These are phyloP conservation scores for Lotmaria passim DNA, from an alignment of 208 protist genomes.

Conservation along the genomic window DNA sequence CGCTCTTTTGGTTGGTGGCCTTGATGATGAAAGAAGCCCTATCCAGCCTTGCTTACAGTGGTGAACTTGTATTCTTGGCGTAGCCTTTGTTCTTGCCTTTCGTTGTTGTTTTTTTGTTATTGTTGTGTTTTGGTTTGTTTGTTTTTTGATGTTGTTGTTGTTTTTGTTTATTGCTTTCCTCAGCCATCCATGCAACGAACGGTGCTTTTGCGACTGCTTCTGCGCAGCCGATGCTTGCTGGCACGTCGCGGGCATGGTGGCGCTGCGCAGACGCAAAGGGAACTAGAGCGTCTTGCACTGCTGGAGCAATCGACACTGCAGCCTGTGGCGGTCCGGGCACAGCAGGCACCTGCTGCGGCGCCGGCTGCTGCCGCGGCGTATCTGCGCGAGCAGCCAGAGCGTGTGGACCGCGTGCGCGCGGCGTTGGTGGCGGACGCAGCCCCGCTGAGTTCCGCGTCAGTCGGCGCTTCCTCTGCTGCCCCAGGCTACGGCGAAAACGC, in stretches of 20 bases:
- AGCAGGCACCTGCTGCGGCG: neutral
- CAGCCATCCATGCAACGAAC: constrained; percentile 12
- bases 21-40: no score
- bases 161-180: constrained; percentile 52
- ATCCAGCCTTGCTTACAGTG: no score
- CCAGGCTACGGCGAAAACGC: no score
- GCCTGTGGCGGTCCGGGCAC: constrained; percentile 3
- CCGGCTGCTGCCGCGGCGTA: constrained; percentile 19
- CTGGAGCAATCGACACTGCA: constrained; percentile 32
- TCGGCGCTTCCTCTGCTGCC: neutral
- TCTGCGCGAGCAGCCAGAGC: constrained; percentile 30
- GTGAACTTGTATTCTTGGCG: no score
- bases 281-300: constrained; percentile 37
- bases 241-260: constrained; percentile 47
- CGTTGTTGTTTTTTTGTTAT: no score
- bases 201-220: neutral
- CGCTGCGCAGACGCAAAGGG: constrained; percentile 16
- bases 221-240: neutral
- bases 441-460: constrained; percentile 5
- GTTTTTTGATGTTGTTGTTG: neutral
- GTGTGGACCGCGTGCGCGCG: constrained; percentile 18
- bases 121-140: no score
- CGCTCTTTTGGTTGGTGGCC: no score
- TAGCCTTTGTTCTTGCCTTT: no score
- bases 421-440: neutral